A percentile compares a stretch with the other conserved stretches of the same genome.
These are phyloP conservation scores for Usnea hakonensis DNA, from an alignment of 495 filamentous ascomycete species.

Conservation along the genomic window DNA sequence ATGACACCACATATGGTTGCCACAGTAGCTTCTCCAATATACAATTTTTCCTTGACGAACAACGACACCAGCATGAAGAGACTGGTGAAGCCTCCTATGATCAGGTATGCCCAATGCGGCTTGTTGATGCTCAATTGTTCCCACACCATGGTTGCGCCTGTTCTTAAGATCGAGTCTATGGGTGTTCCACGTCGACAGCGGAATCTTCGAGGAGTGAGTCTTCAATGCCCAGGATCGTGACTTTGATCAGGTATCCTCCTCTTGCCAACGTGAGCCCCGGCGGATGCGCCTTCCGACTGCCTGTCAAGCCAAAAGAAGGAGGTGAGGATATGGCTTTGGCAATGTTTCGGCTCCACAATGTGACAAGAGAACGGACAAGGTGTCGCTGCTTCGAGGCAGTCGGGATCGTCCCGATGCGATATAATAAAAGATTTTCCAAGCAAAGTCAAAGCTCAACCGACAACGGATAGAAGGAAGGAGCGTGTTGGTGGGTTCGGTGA, in stretches of 20 bases:
- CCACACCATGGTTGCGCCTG: conserved; percentile 67
- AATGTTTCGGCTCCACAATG: neutral
- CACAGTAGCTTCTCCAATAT: conserved; percentile 97
- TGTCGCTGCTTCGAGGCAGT: neutral
- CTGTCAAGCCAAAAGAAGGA: conserved; percentile 36
- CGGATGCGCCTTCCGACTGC: conserved; percentile 18
- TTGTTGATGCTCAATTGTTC: conserved; percentile 85
- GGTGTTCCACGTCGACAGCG: neutral
- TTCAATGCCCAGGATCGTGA: neutral
- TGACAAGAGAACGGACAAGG: too few relatives aligned
- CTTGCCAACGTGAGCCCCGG: conserved; percentile 19
- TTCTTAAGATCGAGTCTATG: neutral
- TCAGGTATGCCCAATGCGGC: conserved; percentile 97
- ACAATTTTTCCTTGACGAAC: conserved; percentile 95
- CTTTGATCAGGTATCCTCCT: neutral
- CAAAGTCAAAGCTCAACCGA: neutral
- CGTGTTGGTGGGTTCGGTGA: conserved; percentile 11
- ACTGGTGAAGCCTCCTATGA: conserved; percentile 93
- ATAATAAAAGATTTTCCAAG: neutral
- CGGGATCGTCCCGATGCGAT: neutral
- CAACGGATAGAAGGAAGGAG: neutral
- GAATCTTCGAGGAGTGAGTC: conserved; percentile 11
- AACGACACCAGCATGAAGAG: conserved; percentile 98
- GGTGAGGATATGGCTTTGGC: conserved; percentile 49
- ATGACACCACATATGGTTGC: conserved; percentile 95